Evolutionary conservation across 2,329 filamentous ascomycete species (phyloP), one percentile per base, ranked within the genome.

Genomic region (Tolypocladium cylindrosporum): DNA sequence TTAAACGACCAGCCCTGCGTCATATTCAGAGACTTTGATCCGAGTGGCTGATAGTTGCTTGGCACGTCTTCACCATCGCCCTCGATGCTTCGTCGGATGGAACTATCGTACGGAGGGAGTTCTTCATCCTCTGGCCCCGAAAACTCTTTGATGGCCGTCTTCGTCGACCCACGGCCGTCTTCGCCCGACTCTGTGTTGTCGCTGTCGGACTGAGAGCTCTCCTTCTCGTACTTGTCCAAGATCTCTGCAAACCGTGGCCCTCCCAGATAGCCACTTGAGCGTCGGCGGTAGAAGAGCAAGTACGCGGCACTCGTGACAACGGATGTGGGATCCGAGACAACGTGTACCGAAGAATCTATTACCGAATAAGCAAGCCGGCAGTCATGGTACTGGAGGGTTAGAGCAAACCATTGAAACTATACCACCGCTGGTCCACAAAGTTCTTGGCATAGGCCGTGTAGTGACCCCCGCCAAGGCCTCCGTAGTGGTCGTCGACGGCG

Each of bases 391-490:
- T 5, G 31, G 31, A 5, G 2, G 19, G 31, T n/a, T n/a, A 16
- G 7, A 19, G n/a, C 48, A 51, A 51, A 94, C 92, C 93, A 71
- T 99, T 97, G 72, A 95, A 97, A 65, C 95, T 90, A 71, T 97
- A 97, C 94, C 94, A 99, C 71, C 89, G 80, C 58, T 83, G 83
- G 67, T 96, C 91, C 60, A 89, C 79, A 72, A 96, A 97, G 71
- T 96, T 97, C 76, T 91, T 92, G 43, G 91, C 92, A 71, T 87
- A 92, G 36, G 94, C 94, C 24, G 92, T 97, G 75, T 99, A 99
- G 72, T 99, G 94, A 1, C 94, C 94, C 48, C 94, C 94, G 60
- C 91, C 91, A 42, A 99, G 82, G 37, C 91, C 91, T 60, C 94
- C 94, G 70, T 89, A 96, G 72, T 99, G 94, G 69, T 96, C 93